Evolutionary conservation across 768 basidiomycete species (phyloP).

Genomic region (Pholiota molesta): DNA sequence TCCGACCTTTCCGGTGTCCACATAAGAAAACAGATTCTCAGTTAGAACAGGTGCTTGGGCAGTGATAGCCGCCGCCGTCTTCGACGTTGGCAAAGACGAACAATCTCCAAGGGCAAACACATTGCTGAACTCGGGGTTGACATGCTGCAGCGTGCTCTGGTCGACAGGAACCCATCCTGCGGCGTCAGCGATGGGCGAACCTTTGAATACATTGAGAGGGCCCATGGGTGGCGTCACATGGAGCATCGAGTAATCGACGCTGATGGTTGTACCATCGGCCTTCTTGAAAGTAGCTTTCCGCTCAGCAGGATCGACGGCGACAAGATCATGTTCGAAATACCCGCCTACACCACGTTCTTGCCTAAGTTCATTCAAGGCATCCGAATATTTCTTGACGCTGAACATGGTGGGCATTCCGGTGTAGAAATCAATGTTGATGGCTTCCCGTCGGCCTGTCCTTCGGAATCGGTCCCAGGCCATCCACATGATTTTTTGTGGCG

Average conservation of each 20-base stretch:
- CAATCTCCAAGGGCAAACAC: slow-evolving; percentile 94
- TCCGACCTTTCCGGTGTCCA: slow-evolving; percentile 73
- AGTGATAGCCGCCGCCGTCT: slow-evolving; percentile 94
- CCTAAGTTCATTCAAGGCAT: slow-evolving; percentile 79
- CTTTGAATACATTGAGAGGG: slow-evolving; percentile 78
- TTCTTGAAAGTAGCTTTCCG: slow-evolving; percentile 87
- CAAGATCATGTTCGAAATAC: slow-evolving; percentile 81
- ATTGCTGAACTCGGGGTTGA: slow-evolving; percentile 78
- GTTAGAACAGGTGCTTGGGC: slow-evolving; percentile 88
- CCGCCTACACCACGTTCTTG: slow-evolving; percentile 80
- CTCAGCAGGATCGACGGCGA: slow-evolving; percentile 68
- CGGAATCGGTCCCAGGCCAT: slow-evolving; percentile 89
- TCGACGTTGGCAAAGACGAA: slow-evolving; percentile 90
- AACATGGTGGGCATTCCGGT: slow-evolving; percentile 97
- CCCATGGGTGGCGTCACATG: slow-evolving; percentile 95
- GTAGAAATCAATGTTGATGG: slow-evolving; percentile 75
- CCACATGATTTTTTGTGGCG: slow-evolving; percentile 95
- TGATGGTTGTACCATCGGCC: slow-evolving; percentile 63
- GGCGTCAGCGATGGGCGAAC: slow-evolving; percentile 75
- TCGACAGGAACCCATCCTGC: slow-evolving; percentile 92
- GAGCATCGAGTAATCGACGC: slow-evolving; percentile 79
- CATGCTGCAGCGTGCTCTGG: slow-evolving; percentile 78
- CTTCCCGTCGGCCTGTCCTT: slow-evolving; percentile 57
- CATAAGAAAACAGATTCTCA: slow-evolving; percentile 80
- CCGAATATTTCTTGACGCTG: slow-evolving; percentile 93